These are phyloP conservation scores for Coemansia sp. DNA, from an alignment of 192 early-diverging fungal genomes.

Conservation along the genomic window DNA sequence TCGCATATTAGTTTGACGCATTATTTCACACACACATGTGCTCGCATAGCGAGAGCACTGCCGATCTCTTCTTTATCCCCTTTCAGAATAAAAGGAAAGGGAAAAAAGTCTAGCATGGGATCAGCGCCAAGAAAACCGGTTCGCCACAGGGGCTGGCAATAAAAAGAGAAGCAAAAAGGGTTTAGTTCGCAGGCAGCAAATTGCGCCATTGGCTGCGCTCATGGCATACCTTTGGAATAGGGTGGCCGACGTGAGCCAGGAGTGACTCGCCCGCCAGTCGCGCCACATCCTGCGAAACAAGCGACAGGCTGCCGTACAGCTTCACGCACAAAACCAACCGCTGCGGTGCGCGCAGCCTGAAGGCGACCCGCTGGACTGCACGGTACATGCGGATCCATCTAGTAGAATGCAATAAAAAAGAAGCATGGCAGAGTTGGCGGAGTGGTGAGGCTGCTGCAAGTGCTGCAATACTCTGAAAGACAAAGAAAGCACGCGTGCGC, in stretches of 20 bases:
- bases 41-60: neutral
- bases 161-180: neutral
- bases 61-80: neutral
- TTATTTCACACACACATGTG: constrained; percentile 1
- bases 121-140: neutral
- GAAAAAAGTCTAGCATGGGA: constrained; percentile 8
- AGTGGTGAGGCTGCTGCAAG: too few species aligned
- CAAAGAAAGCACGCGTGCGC: neutral
- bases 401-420: neutral
- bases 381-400: constrained; percentile 40
- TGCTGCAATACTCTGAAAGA: neutral
- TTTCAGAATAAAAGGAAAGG: neutral
- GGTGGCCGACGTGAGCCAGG: constrained; percentile 37
- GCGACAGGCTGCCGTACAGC: constrained; percentile 45
- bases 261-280: constrained; percentile 27
- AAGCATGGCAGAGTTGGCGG: neutral
- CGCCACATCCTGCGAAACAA: constrained; percentile 27
- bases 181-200: neutral
- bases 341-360: constrained; percentile 35
- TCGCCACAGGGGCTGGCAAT: constrained; percentile 1
- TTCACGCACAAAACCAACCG: constrained; percentile 42
- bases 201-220: neutral
- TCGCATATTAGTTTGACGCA: neutral
- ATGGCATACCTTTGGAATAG: constrained; percentile 31
- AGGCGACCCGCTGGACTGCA: constrained; percentile 39